phyloP scores from a whole-genome alignment of 306 rosid species.

The Trifolium pratense region DNA sequence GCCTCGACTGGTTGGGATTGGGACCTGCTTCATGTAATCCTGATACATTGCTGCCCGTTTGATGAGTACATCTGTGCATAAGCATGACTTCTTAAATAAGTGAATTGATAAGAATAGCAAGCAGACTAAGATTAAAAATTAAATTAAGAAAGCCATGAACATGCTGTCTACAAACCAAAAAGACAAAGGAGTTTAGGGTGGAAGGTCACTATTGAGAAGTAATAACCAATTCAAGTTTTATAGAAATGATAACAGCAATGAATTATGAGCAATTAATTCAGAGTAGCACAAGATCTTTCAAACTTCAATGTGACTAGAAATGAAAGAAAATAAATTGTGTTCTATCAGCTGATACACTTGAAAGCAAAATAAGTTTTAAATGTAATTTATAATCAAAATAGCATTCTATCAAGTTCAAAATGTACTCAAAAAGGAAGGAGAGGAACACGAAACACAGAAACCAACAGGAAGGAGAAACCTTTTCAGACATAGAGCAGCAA shows the following conservation, averaged over 20 bases:
- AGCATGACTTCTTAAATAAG: slow-evolving; percentile 27
- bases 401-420: too few relatives aligned
- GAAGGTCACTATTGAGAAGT: not conserved
- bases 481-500: too few relatives aligned
- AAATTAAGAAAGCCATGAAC: not conserved
- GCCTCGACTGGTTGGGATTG: slow-evolving; percentile 76
- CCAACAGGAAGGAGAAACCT: too few relatives aligned
- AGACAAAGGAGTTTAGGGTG: not conserved
- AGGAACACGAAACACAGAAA: too few relatives aligned
- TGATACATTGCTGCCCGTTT: slow-evolving; percentile 91
- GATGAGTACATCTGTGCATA: slow-evolving; percentile 55
- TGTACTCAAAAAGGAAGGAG: too few relatives aligned
- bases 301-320: not conserved
- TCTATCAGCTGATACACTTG: slow-evolving; percentile 22
- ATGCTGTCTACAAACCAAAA: slow-evolving; percentile 23
- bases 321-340: not conserved
- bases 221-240: not conserved
- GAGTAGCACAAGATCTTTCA: not conserved
- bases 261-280: slow-evolving; percentile 6
- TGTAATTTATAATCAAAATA: too few relatives aligned
- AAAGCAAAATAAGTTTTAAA: slow-evolving; percentile 1
- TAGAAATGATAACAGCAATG: slow-evolving; percentile 11
- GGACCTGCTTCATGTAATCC: slow-evolving; percentile 84
- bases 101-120: slow-evolving; percentile 14
- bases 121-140: slow-evolving; percentile 1